phyloP scores from a whole-genome alignment of 139 green algal species.

The Chlamydomonas eustigma region DNA sequence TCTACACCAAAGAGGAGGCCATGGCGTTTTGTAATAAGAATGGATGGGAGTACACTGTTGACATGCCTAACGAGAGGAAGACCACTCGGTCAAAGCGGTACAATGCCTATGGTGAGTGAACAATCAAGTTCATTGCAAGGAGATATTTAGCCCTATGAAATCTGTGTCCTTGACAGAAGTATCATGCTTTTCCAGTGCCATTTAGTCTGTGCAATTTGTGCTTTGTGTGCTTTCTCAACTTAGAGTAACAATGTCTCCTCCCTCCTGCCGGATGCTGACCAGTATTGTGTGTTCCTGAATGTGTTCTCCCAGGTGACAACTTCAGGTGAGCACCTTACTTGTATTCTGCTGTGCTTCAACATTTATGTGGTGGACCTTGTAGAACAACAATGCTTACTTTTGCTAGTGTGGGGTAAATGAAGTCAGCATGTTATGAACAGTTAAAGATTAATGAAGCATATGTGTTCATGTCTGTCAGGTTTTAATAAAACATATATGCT shows the following conservation, averaged over 20 bases:
- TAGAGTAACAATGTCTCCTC: neutral
- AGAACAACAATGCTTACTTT: too few species aligned
- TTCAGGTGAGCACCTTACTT: neutral
- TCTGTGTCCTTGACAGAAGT: neutral
- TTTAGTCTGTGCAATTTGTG: neutral
- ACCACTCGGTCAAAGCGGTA: slow-evolving; percentile 60
- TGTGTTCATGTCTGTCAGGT: too few species aligned
- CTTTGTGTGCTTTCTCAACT: neutral
- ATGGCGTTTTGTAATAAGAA: slow-evolving; percentile 58
- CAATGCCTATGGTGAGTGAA: slow-evolving; percentile 55
- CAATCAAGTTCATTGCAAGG: too few species aligned
- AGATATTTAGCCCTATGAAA: too few species aligned
- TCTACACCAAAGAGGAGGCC: slow-evolving; percentile 74
- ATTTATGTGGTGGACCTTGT: too few species aligned
- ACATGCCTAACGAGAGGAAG: slow-evolving; percentile 47
- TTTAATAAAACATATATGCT: too few species aligned
- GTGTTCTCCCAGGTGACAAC: neutral
- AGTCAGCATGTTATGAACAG: too few species aligned
- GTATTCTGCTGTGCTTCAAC: too few species aligned
- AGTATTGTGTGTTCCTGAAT: neutral
- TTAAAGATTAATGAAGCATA: too few species aligned
- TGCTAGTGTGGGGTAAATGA: too few species aligned
- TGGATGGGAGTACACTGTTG: slow-evolving; percentile 70
- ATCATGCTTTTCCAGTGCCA: neutral
- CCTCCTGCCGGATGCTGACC: too few species aligned